Base-by-base conservation (phyloP, 208 protist genomes). In the Trypanosoma lewisi region DNA sequence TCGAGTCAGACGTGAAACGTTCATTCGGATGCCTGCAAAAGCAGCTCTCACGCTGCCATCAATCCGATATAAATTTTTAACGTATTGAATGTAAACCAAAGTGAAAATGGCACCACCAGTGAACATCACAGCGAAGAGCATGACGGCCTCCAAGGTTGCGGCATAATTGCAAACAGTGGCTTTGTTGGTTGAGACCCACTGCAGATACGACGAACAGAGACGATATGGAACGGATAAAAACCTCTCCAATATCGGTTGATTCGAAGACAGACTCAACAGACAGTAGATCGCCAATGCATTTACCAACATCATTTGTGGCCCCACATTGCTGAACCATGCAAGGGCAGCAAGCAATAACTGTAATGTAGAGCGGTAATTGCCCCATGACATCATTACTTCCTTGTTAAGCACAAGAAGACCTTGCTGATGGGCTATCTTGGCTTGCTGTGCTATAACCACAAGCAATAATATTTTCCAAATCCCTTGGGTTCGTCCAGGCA, bases 51-150 rank as follows among this genome's bases (percentile, higher is more conserved):
- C 59, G 67, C 83, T 90, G 41, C 62, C 62, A 61, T 94, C 87
- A 45, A 73, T 64, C 30, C 67, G 75, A 69, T 90, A 94, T 48
- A 86, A 76, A 56, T 77, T 81, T 70, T 87, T 89, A 21, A 68
- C 68, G 70, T 87, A 94, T 70, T 94, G 80, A 36, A 88, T 79
- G 75, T 90, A 94, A 31, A 78, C 77, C 23, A 91, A 67, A 2
- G 82, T 87, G 55, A 89, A 89, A 59, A 86, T 77, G 39, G 75
- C 63, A 55, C 80, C 78, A 21, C 82, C 83, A 36, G 64, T 84
- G 51, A 94, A 73, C 72, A 91, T 79, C 28, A 89, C 44, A 33
- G 81, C 82, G 62, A 94, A 87, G 16, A 80, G 57, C 21, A 85
- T 69, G 30, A 91, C 34, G n/a, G 84, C 67, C 61, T 94, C 87